These are phyloP conservation scores for Lablab purpureus DNA, from an alignment of 306 rosid species.

Conservation along the genomic window DNA sequence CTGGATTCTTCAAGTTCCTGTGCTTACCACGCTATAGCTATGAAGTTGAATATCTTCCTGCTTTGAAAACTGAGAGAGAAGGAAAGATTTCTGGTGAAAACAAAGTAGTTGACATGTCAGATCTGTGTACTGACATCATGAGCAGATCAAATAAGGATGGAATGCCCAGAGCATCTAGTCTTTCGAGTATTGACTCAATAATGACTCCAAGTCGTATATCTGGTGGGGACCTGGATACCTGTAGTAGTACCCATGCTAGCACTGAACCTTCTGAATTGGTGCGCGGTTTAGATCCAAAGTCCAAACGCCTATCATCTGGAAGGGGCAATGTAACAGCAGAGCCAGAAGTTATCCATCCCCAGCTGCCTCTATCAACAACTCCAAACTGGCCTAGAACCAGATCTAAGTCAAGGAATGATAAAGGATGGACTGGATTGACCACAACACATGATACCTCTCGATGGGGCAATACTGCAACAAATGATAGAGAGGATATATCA, in stretches of 20 bases:
- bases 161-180: constrained; percentile 96
- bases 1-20: constrained; percentile 93
- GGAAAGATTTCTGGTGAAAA: constrained; percentile 68
- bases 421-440: constrained; percentile 90
- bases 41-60: constrained; percentile 96
- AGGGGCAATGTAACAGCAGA: constrained; percentile 84
- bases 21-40: constrained; percentile 93
- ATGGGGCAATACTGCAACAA: constrained; percentile 78
- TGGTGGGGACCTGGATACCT: constrained; percentile 85
- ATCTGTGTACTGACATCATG: constrained; percentile 85
- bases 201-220: constrained; percentile 97
- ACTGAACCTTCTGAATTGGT: constrained; percentile 96
- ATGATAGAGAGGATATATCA: constrained; percentile 96
- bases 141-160: constrained; percentile 86
- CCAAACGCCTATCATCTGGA: constrained; percentile 88
- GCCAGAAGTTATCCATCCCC: constrained; percentile 96
- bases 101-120: constrained; percentile 87
- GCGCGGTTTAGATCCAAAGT: constrained; percentile 94
- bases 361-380: constrained; percentile 86
- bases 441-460: constrained; percentile 80
- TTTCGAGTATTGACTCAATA: constrained; percentile 97
- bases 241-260: constrained; percentile 83
- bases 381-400: constrained; percentile 99
- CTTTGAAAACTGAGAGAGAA: constrained; percentile 73
- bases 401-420: constrained; percentile 91